Base-by-base conservation (phyloP, 805 yeast genomes). In the Brettanomyces bruxellensis region DNA sequence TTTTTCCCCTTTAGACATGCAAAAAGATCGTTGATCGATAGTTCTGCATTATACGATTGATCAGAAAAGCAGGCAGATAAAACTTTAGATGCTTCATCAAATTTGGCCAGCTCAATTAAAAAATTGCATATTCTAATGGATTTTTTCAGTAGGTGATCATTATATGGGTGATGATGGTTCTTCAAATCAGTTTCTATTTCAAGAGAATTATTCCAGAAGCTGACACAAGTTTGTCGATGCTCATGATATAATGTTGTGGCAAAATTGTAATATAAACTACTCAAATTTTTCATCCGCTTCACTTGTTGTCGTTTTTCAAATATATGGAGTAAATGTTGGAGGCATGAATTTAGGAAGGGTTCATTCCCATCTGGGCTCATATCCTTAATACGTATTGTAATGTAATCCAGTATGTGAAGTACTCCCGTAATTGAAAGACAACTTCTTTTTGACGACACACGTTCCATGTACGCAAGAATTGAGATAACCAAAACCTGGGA, bases 221-320 rank as follows among this genome's bases (percentile, higher is more conserved):
- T 46, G 1, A 53, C 35, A 7, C 50, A 53, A 38, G 51, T 55
- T 3, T 45, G 43, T 23, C 45, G 40, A 14, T 54, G 44, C 3
- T 5, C 22, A 14, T 38, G 48, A 4, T 58, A 35, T 24, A 56
- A 43, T 34, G 50, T 58, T 7, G 57, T 61, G 0, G 73, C 76
- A 42, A 64, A 53, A 47, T 73, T 70, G 53, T 66, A 76, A 5
- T 68, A 57, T 11, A 77, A 43, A 50, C 72, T 75, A 3, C 79
- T 69, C 3, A 77, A 50, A 52, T 75, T 76, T 43, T 68, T 61
- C 5, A 73, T 55, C 47, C 81, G 56, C 49, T 71, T 74, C 2
- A 46, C 47, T 18, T 59, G 58, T 5, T 35, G 22, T 5, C 47
- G 44, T 40, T 45, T 35, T 65, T 71, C 41, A 47, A 57, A 32